Evolutionary conservation across 1,284 basidiomycete genomes (phyloP), one percentile per base, ranked within the genome.

Genomic region (Somion occarium): DNA sequence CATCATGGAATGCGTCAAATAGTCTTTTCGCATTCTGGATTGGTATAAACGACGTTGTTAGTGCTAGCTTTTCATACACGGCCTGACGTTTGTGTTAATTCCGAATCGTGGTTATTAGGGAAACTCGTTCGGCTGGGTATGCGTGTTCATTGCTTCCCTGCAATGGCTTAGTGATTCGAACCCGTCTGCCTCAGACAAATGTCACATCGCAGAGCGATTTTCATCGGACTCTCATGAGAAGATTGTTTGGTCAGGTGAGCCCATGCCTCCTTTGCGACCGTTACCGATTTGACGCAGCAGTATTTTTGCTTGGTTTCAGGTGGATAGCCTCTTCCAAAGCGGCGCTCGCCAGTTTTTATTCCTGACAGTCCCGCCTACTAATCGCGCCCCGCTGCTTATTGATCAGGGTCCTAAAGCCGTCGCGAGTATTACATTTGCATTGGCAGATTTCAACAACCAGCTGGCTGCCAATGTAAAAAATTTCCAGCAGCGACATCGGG

Each of bases 331-430:
- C 19, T 79, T 82, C 62, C 45, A 64, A 2, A 62, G 70, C 41
- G 82, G 83, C 27, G 83, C 79, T 27, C 78, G 82, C 18, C 76
- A 77, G 37, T 85, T 85, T 68, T 66, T 85, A 13, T 82, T 85
- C 69, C 68, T 85, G 41, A 83, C 79, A n/a, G 82, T 85, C 9
- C 83, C 83, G 1, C 80, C 82, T 5, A 76, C 74, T 22, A 72
- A 85, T 59, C 75, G 81, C 44, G 73, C 82, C 0, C 83, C 83
- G 1, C 69, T 82, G 12, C 63, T 75, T 52, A 52, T 82, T 23
- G 68, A 72, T 55, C 78, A 81, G 69, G 81, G 81, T 3, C 49
- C 64, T 1, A 52, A 60, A 1, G 65, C 67, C 12, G 69, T 69
- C 22, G 51, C 65, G 0, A 63, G 63, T 23, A 70, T 83, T 55